Evolutionary conservation across 768 basidiomycete genomes (phyloP), one percentile per base, ranked within the genome.

Genomic region (Chalciporus pseudorubinellus): DNA sequence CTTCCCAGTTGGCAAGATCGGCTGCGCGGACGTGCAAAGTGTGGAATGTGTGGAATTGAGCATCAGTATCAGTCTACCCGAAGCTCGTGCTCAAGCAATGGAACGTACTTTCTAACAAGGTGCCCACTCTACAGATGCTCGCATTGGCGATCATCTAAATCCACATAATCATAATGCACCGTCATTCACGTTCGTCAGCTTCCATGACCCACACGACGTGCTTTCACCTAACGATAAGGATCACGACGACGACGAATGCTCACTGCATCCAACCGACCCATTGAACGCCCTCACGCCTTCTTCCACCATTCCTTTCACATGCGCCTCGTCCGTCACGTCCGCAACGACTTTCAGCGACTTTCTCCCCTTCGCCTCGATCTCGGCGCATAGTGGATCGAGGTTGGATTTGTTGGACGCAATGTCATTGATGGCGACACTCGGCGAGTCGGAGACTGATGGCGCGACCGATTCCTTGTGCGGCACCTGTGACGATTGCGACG

Each of bases 241-340:
- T 6, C 4, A 14, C 1, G 3, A 31, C 31, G 10, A 31, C 4
- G 10, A 31, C n/a, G 5, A 24, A 8, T 31, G 58, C 78, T 56
- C 43, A 77, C 79, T 20, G 77, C 75, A 53, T 80, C 75, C 21
- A 81, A 55, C 4, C 71, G 59, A 1, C 78, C 78, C 5, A n/a
- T n/a, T n/a, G n/a, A 79, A 59, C 24, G 57, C 58, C 4, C 58
- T 43, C 14, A 62, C 64, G 14, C 62, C 61, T 3, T 53, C 52
- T 21, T 68, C 61, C 3, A 82, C 65, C 63, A 79, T 67, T 5
- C 14, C 51, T 45, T 73, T 62, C 3, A 82, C 78, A 5, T 77
- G 66, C 2, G 52, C 55, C 42, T 80, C 78, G 0, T 60, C 43
- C 8, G 68, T 65, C 3, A 80, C 74, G 52, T 80, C 76, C 0